phyloP scores from a whole-genome alignment of 148 eudicot species.

The Nepenthes gracilis region DNA sequence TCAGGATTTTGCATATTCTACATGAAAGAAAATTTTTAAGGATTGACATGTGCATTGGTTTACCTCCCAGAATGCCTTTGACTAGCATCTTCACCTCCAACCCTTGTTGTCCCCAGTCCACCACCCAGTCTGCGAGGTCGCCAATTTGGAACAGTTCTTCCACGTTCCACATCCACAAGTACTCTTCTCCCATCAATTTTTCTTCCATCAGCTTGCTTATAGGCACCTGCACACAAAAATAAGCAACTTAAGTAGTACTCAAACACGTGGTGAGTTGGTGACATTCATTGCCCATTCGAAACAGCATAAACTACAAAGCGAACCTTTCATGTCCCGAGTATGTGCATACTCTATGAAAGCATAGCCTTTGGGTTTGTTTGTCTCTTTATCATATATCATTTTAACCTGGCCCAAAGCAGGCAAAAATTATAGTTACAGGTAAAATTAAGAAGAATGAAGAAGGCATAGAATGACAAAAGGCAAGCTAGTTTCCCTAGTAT shows the following conservation, averaged over 20 bases:
- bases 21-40: no score
- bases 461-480: slow-evolving; percentile 1
- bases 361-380: slow-evolving; percentile 90
- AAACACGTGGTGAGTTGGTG: background rate
- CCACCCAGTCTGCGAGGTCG: slow-evolving; percentile 98
- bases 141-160: slow-evolving; percentile 99
- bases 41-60: background rate
- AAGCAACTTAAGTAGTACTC: slow-evolving; percentile 4
- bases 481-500: slow-evolving; percentile 3
- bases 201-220: slow-evolving; percentile 97
- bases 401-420: slow-evolving; percentile 54
- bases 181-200: slow-evolving; percentile 96
- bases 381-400: slow-evolving; percentile 57
- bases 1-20: no score
- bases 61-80: slow-evolving; percentile 53
- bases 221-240: slow-evolving; percentile 57
- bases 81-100: slow-evolving; percentile 61
- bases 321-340: slow-evolving; percentile 99
- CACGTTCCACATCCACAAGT: slow-evolving; percentile 98
- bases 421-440: slow-evolving; percentile 14
- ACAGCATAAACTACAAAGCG: background rate
- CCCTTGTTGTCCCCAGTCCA: slow-evolving; percentile 90
- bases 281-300: background rate
- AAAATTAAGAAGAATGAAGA: slow-evolving; percentile 10
- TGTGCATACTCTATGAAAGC: slow-evolving; percentile 91